phyloP scores from a whole-genome alignment of 1,139 yeast species.

The Pichia sp. region DNA sequence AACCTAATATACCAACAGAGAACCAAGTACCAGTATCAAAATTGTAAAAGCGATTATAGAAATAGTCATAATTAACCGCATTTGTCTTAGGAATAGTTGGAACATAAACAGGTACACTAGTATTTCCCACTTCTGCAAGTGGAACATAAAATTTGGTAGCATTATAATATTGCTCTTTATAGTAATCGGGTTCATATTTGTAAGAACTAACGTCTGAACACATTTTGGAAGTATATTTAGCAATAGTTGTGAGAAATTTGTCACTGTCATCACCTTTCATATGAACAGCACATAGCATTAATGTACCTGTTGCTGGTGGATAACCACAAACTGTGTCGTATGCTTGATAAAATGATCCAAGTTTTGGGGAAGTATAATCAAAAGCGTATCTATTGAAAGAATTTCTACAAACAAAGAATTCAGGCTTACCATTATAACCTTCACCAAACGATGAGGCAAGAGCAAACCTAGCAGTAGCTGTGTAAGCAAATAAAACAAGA shows the following conservation, averaged over 20 bases:
- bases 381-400: too few relatives aligned
- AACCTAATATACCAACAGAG: conserved; percentile 12
- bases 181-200: conserved; percentile 1
- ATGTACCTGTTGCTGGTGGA: conserved; percentile 25
- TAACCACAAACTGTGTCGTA: conserved; percentile 17
- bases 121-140: conserved; percentile 5
- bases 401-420: too few relatives aligned
- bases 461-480: too few relatives aligned
- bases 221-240: conserved; percentile 13
- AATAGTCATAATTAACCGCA: not conserved
- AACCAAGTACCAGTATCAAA: conserved; percentile 15
- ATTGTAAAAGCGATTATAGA: conserved; percentile 6
- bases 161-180: conserved; percentile 9
- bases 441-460: too few relatives aligned
- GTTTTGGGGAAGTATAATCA: conserved; percentile 3
- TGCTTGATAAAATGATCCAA: too few relatives aligned
- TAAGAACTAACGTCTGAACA: conserved; percentile 1
- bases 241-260: conserved; percentile 5
- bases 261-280: conserved; percentile 8
- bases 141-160: conserved; percentile 10
- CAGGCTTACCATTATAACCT: too few relatives aligned
- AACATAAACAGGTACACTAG: conserved; percentile 10
- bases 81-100: conserved; percentile 14
- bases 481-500: too few relatives aligned
- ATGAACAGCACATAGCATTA: conserved; percentile 23